A percentile compares a stretch with the other conserved stretches of the same genome.
Conservation (phyloP, 768 basidiomycete species). For the Ramaria sp. region DNA sequence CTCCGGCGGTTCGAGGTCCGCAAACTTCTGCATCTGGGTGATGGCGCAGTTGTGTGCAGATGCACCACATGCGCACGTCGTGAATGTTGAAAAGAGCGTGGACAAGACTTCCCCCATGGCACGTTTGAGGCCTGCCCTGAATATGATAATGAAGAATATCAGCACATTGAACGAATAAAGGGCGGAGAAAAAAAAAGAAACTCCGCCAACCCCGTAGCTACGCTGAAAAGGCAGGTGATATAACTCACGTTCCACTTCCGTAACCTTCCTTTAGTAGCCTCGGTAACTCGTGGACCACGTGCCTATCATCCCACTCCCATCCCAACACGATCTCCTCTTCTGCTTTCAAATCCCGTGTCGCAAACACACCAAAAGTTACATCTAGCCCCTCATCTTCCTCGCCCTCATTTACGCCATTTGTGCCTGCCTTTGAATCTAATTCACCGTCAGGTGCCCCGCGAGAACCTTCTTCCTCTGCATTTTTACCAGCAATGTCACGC, state of each 20-base stretch:
- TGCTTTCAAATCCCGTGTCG: conserved; percentile 58
- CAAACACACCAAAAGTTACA: conserved; percentile 72
- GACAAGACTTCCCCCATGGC: conserved; percentile 6
- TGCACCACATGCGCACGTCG: conserved; percentile 64
- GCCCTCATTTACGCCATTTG: conserved; percentile 2
- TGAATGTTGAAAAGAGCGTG: conserved; percentile 55
- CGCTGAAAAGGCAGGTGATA: background rate
- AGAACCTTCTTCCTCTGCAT: conserved; percentile 12
- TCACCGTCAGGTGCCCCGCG: conserved; percentile 10
- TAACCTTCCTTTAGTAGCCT: conserved; percentile 46
- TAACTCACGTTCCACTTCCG: conserved; percentile 21
- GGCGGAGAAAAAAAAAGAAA: background rate
- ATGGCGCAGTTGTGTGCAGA: conserved; percentile 21
- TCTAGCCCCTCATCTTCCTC: conserved; percentile 22
- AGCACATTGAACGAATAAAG: background rate
- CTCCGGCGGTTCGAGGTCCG: conserved; percentile 28
- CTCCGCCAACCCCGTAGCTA: conserved; percentile 1
- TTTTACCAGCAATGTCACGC: conserved; percentile 6
- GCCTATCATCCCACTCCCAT: conserved; percentile 97
- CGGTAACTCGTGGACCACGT: conserved; percentile 71
- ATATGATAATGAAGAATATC: background rate
- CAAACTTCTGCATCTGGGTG: conserved; percentile 52
- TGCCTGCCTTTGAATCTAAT: background rate
- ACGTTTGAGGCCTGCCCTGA: conserved; percentile 6
- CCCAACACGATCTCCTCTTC: conserved; percentile 82